Percentiles rank a stretch among this genome's conserved stretches.
Evolutionary conservation across 805 yeast genomes (phyloP).

Genomic region (Lipomyces chichibuensis): DNA sequence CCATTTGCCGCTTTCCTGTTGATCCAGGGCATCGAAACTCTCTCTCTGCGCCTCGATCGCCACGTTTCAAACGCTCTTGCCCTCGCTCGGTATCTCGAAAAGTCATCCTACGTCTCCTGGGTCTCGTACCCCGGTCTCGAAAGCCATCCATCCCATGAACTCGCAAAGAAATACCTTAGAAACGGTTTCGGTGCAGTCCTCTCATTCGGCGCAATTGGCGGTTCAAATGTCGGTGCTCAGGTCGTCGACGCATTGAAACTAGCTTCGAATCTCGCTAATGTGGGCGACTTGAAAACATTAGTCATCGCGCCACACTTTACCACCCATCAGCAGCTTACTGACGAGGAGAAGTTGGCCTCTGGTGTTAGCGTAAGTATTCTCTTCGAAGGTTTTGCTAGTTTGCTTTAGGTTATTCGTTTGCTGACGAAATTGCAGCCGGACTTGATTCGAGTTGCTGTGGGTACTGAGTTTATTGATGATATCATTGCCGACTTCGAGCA

Average conservation of each 20-base stretch:
- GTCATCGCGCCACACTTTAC: constrained; percentile 96
- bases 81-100: constrained; percentile 76
- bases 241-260: constrained; percentile 83
- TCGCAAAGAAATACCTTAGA: constrained; percentile 78
- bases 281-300: constrained; percentile 93
- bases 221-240: constrained; percentile 67
- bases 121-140: constrained; percentile 92
- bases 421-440: constrained; percentile 52
- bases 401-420: not conserved
- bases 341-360: constrained; percentile 75
- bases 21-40: constrained; percentile 90
- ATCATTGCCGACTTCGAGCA: constrained; percentile 86
- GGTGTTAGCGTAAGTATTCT: constrained; percentile 64
- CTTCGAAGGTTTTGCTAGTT: not conserved
- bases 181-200: constrained; percentile 86
- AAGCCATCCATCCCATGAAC: constrained; percentile 74
- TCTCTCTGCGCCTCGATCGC: constrained; percentile 91
- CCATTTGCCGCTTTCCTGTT: constrained; percentile 88
- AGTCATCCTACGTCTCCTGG: constrained; percentile 75
- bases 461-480: constrained; percentile 82
- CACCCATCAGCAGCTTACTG: constrained; percentile 88
- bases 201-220: constrained; percentile 82
- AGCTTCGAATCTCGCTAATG: constrained; percentile 93
- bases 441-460: constrained; percentile 84
- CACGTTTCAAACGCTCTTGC: constrained; percentile 80